These are phyloP conservation scores for Fraxinus platypoda DNA, from an alignment of 305 asterid species.

Conservation along the genomic window DNA sequence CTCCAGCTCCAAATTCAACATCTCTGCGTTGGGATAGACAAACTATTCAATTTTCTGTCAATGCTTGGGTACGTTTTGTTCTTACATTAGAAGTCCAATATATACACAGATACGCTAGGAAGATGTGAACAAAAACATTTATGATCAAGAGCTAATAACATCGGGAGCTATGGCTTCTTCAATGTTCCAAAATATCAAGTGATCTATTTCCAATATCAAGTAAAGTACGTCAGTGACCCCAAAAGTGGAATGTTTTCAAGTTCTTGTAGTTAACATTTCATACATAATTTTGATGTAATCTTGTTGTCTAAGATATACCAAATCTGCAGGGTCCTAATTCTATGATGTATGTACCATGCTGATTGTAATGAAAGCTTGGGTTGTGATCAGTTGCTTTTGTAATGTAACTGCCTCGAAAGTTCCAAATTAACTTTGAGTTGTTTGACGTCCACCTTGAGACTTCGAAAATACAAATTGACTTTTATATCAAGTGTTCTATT, in stretches of 20 bases:
- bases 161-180: background rate
- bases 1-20: constrained; percentile 54
- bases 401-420: background rate
- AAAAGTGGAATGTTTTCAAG: background rate
- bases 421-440: background rate
- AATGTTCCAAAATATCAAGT: background rate
- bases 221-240: background rate
- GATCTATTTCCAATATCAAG: background rate
- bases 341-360: background rate
- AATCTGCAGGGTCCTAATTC: background rate
- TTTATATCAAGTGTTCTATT: background rate
- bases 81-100: background rate
- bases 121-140: background rate
- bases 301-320: background rate
- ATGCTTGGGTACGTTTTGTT: constrained; percentile 88
- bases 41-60: constrained; percentile 82
- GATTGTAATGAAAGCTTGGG: background rate
- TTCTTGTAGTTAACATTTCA: background rate
- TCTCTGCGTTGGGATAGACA: constrained; percentile 74
- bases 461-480: background rate
- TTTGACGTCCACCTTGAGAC: background rate
- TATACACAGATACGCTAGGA: background rate
- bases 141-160: background rate
- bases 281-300: background rate
- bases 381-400: background rate